Evolutionary conservation across 306 rosid species (phyloP), one percentile per base, ranked within the genome.

Genomic region (Malus orientalis): DNA sequence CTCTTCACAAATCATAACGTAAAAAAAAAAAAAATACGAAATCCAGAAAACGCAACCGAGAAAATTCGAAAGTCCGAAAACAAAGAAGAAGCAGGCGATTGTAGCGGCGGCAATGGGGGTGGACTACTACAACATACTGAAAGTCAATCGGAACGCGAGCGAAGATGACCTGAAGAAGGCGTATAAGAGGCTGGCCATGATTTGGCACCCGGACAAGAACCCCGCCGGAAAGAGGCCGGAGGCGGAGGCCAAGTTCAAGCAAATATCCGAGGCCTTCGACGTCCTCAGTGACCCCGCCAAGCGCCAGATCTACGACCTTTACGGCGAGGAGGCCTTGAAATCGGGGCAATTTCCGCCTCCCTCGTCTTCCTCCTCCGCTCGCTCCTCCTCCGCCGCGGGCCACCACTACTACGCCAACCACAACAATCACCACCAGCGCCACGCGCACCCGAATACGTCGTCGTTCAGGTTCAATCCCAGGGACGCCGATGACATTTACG

Each of bases 181-280:
- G 1, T 96, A 96, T 81, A 91, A 84, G 87, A 80, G 96, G 62
- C 80, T 96, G 3, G 99, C 98, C 0, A 84, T 90, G 87, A 88
- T 89, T 27, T 92, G 97, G 98, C 99, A 92, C 76, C 99, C 99
- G 0, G 98, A 96, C 82, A 96, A 96, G 83, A 91, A 96, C 79
- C 97, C 91, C 0, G 81, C 55, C 1, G 84, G 88, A 45, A 87
- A 87, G 15, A 74, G 69, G 20, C 71, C 85, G 15, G 97, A 96
- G 22, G 96, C 98, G 0, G 97, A 96, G 70, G 85, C 90, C 73
- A 92, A 91, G 75, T 96, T 96, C 88, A 96, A 91, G 73, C 93
- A 76, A 69, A 88, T 96, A 73, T 96, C 97, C 11, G 98, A 96
- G 67, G 98, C 98, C 47, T 96, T 83, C 22, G 99, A 96, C 14